phyloP scores from a whole-genome alignment of 768 basidiomycete species.

The Panus rudis region DNA sequence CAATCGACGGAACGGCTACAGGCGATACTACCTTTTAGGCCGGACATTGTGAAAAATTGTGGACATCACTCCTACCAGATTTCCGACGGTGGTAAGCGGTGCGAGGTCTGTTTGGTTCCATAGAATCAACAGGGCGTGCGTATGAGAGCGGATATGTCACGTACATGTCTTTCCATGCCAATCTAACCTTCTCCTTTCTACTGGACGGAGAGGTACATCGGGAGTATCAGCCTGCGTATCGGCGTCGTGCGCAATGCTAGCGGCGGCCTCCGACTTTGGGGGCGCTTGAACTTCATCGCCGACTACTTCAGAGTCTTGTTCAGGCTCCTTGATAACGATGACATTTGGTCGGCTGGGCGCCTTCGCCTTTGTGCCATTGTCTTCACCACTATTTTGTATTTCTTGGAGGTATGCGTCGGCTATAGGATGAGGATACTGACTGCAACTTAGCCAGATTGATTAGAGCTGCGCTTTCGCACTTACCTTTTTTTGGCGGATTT shows the following conservation, averaged over 20 bases:
- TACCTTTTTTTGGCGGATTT: conserved; percentile 66
- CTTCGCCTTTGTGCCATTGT: conserved; percentile 9
- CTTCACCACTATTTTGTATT: conserved; percentile 27
- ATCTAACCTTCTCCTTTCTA: conserved; percentile 81
- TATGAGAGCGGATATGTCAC: conserved; percentile 19
- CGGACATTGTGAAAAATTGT: neutral
- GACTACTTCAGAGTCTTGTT: conserved; percentile 5
- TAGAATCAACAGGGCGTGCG: neutral
- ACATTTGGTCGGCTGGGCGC: neutral
- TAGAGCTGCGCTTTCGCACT: conserved; percentile 8
- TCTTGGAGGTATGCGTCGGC: conserved; percentile 55
- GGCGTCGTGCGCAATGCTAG: conserved; percentile 17
- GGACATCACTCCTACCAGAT: conserved; percentile 51
- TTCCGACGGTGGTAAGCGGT: conserved; percentile 92
- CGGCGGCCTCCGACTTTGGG: conserved; percentile 1
- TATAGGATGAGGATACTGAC: conserved; percentile 60
- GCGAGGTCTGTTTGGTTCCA: conserved; percentile 45
- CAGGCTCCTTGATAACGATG: conserved; percentile 3
- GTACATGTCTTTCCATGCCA: conserved; percentile 85
- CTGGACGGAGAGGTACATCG: conserved; percentile 63
- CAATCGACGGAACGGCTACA: conserved; percentile 84
- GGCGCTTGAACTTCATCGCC: neutral
- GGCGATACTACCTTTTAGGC: neutral
- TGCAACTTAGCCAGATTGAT: neutral
- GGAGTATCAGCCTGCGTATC: conserved; percentile 43